These are phyloP conservation scores for Carex scoparia DNA, from an alignment of 176 grass and related monocot genomes.

Conservation along the genomic window DNA sequence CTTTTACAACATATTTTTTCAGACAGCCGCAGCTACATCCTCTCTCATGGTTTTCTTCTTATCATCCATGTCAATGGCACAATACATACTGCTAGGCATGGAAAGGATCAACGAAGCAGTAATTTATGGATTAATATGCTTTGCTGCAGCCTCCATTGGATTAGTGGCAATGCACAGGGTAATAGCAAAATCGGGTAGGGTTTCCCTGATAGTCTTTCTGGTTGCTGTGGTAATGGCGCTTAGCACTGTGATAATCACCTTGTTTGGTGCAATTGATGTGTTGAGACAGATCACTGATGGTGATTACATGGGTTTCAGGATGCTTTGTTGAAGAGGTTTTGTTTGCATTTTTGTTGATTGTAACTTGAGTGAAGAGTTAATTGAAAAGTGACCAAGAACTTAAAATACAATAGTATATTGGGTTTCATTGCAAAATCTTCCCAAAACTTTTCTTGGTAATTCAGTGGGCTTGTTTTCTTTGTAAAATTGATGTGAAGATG, in stretches of 20 bases:
- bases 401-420: background rate
- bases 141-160: conserved; percentile 42
- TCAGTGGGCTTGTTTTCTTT: background rate
- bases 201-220: conserved; percentile 63
- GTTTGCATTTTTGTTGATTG: background rate
- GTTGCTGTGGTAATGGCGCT: conserved; percentile 59
- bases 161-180: conserved; percentile 29
- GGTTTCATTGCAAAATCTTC: background rate
- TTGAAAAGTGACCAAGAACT: background rate
- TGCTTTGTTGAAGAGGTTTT: conserved; percentile 38
- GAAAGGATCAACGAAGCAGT: conserved; percentile 34
- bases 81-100: conserved; percentile 76
- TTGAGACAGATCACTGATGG: conserved; percentile 48
- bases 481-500: background rate
- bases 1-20: background rate
- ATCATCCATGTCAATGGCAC: conserved; percentile 75
- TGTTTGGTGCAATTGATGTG: conserved; percentile 49
- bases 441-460: background rate
- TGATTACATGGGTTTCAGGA: conserved; percentile 81
- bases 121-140: conserved; percentile 47
- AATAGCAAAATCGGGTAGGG: conserved; percentile 44
- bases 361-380: background rate
- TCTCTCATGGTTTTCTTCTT: conserved; percentile 83
- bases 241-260: conserved; percentile 50
- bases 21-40: conserved; percentile 59